These are phyloP conservation scores for Aureobasidium sp. DNA, from an alignment of 2,329 filamentous ascomycete genomes.

Conservation along the genomic window DNA sequence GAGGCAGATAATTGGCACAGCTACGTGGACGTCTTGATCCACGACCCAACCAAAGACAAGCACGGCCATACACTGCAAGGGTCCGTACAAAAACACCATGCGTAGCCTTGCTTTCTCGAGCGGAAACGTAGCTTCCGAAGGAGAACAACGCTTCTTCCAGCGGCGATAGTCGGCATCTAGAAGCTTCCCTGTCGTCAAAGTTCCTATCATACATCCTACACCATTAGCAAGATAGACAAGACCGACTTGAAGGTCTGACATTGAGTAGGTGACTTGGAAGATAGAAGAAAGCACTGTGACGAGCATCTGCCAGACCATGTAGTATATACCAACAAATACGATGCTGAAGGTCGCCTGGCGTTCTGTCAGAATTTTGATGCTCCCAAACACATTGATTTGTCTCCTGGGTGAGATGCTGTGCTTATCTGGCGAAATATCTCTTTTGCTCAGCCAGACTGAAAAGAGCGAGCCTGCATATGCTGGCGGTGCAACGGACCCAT, in stretches of 20 bases:
- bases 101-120: slow-evolving; percentile 48
- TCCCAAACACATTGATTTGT: slow-evolving; percentile 39
- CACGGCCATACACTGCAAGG: slow-evolving; percentile 42
- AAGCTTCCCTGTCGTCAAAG: slow-evolving; percentile 46
- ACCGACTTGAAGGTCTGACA: slow-evolving; percentile 42
- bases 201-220: slow-evolving; percentile 48
- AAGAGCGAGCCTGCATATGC: not conserved
- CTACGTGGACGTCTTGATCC: slow-evolving; percentile 40
- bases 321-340: slow-evolving; percentile 45
- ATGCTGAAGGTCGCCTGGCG: slow-evolving; percentile 41
- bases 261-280: slow-evolving; percentile 39
- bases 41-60: slow-evolving; percentile 50
- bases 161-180: slow-evolving; percentile 47
- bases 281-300: slow-evolving; percentile 48
- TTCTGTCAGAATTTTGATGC: slow-evolving; percentile 42
- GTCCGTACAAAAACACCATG: slow-evolving; percentile 40
- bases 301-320: slow-evolving; percentile 50
- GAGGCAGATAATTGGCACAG: slow-evolving; percentile 44
- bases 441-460: not conserved
- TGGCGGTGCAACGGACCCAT: slow-evolving; percentile 22
- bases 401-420: slow-evolving; percentile 23
- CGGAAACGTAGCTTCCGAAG: slow-evolving; percentile 32
- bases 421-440: not conserved
- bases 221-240: slow-evolving; percentile 51
- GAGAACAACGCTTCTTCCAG: slow-evolving; percentile 19